phyloP scores from a whole-genome alignment of 129 eudicot genomes.

The Calendula officinalis region DNA sequence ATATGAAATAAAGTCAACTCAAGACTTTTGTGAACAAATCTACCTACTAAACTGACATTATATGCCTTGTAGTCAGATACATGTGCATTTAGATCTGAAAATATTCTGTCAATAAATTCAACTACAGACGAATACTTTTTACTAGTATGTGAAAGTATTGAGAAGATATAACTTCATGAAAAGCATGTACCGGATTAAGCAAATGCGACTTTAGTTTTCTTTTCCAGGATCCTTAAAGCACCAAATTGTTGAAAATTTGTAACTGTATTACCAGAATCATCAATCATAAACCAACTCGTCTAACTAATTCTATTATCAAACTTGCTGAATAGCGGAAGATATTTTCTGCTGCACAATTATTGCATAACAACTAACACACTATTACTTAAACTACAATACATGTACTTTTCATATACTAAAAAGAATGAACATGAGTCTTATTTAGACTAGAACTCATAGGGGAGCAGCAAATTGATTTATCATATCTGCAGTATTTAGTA shows the following conservation, averaged over 20 bases:
- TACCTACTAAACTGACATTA: conserved; percentile 1
- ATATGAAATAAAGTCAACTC: conserved; percentile 10
- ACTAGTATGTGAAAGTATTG: neutral
- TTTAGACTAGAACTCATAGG: neutral
- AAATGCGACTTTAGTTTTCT: neutral
- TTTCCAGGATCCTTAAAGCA: neutral
- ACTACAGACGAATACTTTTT: neutral
- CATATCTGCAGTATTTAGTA: neutral
- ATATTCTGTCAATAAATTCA: neutral
- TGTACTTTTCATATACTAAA: neutral
- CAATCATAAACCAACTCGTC: neutral
- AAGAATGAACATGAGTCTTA: neutral
- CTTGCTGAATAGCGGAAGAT: neutral
- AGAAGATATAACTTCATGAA: neutral
- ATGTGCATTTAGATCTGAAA: conserved; percentile 1
- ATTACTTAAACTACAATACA: neutral
- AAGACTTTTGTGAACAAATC: conserved; percentile 3
- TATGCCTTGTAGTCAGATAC: neutral
- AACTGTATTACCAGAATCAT: neutral
- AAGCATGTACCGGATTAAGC: conserved; percentile 3
- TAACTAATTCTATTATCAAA: neutral
- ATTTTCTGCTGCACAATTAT: neutral
- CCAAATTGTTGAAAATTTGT: conserved; percentile 10
- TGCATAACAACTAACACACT: neutral
- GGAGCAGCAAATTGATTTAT: too few species aligned